Evolutionary conservation across 257 asterid species (phyloP).

Genomic region (Dorcoceras hygrometricum): DNA sequence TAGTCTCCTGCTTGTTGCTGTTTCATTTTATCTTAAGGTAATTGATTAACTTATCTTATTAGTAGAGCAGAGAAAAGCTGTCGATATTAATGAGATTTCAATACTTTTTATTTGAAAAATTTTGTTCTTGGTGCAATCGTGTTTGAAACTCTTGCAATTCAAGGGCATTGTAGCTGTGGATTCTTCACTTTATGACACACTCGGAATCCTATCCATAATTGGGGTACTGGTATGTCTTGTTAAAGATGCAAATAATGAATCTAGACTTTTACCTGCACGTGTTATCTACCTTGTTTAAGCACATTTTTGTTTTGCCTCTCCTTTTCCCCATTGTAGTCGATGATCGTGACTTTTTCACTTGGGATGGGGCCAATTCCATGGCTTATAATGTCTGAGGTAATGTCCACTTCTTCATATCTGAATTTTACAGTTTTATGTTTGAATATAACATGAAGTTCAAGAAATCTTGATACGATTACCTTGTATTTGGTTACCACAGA

Average conservation of each 20-base stretch:
- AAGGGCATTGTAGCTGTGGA: conserved; percentile 48
- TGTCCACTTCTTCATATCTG: conserved; percentile 5
- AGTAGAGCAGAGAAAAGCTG: neutral
- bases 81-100: neutral
- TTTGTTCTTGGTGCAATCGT: neutral
- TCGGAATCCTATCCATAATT: conserved; percentile 67
- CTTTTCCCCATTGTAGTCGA: conserved; percentile 29
- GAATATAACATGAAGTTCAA: neutral
- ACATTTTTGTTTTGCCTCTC: neutral
- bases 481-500: conserved; percentile 34
- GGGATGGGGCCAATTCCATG: conserved; percentile 84
- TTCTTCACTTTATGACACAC: conserved; percentile 46
- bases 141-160: conserved; percentile 22
- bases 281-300: conserved; percentile 21
- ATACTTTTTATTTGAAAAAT: neutral
- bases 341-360: conserved; percentile 51
- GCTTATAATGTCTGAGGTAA: conserved; percentile 77
- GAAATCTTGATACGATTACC: conserved; percentile 10
- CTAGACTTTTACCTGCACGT: neutral
- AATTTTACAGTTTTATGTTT: neutral
- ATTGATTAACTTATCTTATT: conserved; percentile 4
- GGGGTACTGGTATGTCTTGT: conserved; percentile 55
- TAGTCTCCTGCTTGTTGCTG: conserved; percentile 73
- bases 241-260: conserved; percentile 3
- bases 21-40: conserved; percentile 80